Evolutionary conservation across 2,329 filamentous ascomycete species (phyloP).

Genomic region (Decorospora gaudefroyi): DNA sequence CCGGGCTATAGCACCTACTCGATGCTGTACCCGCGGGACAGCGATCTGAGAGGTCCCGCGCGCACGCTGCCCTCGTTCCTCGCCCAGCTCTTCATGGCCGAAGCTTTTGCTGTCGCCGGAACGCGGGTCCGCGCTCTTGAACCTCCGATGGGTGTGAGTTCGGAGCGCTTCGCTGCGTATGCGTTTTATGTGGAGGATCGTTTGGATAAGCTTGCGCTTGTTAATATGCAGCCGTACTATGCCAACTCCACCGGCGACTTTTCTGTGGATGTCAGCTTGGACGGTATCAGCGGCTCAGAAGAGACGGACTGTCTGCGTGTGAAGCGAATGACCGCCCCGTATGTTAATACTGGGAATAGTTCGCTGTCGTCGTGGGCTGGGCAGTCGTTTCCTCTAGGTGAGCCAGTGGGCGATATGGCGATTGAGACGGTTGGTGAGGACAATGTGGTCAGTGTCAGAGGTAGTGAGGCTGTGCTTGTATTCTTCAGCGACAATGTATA

Average conservation of each 20-base stretch:
- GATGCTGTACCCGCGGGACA: conserved; percentile 15
- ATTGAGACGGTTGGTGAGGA: conserved; percentile 8
- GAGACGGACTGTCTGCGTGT: not conserved
- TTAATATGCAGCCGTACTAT: conserved; percentile 18
- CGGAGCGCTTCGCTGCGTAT: conserved; percentile 12
- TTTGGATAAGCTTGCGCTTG: conserved; percentile 10
- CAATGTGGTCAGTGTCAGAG: conserved; percentile 4
- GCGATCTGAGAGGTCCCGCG: conserved; percentile 12
- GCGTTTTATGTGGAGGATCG: conserved; percentile 13
- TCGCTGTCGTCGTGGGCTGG: conserved; percentile 9
- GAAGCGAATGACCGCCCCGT: conserved; percentile 8
- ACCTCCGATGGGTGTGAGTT: conserved; percentile 1
- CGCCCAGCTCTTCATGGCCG: conserved; percentile 14
- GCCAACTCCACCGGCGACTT: conserved; percentile 6
- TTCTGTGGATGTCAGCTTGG: conserved; percentile 2
- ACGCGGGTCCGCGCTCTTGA: conserved; percentile 6
- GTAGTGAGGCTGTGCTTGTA: conserved; percentile 13
- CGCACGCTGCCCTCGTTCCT: conserved; percentile 13
- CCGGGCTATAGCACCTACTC: conserved; percentile 18
- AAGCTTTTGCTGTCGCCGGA: conserved; percentile 4
- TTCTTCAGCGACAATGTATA: conserved; percentile 11
- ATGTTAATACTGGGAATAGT: conserved; percentile 9
- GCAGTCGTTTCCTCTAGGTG: conserved; percentile 12
- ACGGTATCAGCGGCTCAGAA: not conserved
- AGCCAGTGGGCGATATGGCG: conserved; percentile 3